Conservation (phyloP, 2,329 filamentous ascomycete species). For the Aplosporella prunicola region DNA sequence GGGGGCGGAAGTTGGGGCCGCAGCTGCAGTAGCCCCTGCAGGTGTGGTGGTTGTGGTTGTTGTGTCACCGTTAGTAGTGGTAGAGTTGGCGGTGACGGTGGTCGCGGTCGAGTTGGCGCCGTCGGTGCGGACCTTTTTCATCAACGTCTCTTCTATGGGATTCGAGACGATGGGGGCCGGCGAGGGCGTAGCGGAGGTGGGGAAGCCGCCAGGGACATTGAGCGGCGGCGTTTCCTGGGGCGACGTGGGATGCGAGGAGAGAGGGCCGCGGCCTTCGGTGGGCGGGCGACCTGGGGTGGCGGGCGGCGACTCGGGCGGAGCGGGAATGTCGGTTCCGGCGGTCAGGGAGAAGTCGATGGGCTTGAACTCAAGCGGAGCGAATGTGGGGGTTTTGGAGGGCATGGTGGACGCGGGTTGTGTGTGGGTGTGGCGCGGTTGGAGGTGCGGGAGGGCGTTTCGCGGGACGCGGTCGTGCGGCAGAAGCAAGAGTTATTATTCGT, state of each 20-base stretch:
- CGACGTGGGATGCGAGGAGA: slow-evolving; percentile 34
- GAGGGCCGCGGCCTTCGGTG: slow-evolving; percentile 29
- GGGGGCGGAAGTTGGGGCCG: slow-evolving; percentile 11
- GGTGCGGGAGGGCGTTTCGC: too few relatives aligned
- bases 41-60: slow-evolving; percentile 11
- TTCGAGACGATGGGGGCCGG: slow-evolving; percentile 1
- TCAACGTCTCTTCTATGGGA: slow-evolving; percentile 7
- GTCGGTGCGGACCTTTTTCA: too few relatives aligned
- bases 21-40: too few relatives aligned
- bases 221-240: slow-evolving; percentile 13
- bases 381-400: slow-evolving; percentile 7
- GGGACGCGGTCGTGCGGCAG: too few relatives aligned
- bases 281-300: slow-evolving; percentile 26
- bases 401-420: too few relatives aligned
- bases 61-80: neutral
- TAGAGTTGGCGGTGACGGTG: slow-evolving; percentile 17
- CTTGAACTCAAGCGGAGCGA: slow-evolving; percentile 10
- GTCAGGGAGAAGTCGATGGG: slow-evolving; percentile 35
- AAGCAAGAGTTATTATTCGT: too few relatives aligned
- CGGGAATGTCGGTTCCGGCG: slow-evolving; percentile 32
- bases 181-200: neutral
- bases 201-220: too few relatives aligned
- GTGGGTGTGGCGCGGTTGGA: too few relatives aligned
- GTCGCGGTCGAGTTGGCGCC: slow-evolving; percentile 25
- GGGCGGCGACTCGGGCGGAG: slow-evolving; percentile 31